A percentile compares a stretch with the other conserved stretches of the same genome.
These are phyloP conservation scores for Gossypium davidsonii DNA, from an alignment of 441 rosid species.

Conservation along the genomic window DNA sequence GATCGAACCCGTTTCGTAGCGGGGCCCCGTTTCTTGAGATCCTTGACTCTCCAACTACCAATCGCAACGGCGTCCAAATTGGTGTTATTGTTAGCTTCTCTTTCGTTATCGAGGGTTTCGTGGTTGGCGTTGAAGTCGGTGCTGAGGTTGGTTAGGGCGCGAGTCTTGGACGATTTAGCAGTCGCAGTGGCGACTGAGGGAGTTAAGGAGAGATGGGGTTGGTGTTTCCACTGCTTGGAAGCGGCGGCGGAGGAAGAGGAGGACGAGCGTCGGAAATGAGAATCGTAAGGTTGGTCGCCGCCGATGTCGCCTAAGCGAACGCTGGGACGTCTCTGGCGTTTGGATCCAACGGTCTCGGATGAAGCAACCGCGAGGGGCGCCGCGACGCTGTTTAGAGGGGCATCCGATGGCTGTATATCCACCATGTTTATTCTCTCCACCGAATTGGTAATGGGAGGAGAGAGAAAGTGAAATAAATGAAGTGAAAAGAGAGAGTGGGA, in stretches of 20 bases:
- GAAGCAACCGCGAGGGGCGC: conserved; percentile 27
- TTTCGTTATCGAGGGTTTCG: conserved; percentile 57
- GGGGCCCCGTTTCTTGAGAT: conserved; percentile 45
- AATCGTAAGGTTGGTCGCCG: conserved; percentile 52
- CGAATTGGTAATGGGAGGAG: neutral
- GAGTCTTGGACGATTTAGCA: conserved; percentile 52
- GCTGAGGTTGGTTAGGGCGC: conserved; percentile 56
- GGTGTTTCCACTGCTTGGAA: conserved; percentile 32
- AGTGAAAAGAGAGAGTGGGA: neutral
- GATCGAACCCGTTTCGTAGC: conserved; percentile 49
- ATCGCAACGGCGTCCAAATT: conserved; percentile 47
- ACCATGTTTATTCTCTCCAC: conserved; percentile 28
- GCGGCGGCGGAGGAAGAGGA: conserved; percentile 10
- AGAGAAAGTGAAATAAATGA: conserved; percentile 1
- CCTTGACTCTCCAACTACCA: conserved; percentile 68
- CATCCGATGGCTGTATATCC: conserved; percentile 36
- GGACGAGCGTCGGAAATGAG: conserved; percentile 33
- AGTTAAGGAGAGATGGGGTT: conserved; percentile 12
- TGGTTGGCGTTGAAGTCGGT: conserved; percentile 26
- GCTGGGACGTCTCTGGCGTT: conserved; percentile 74
- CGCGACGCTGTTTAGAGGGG: conserved; percentile 37
- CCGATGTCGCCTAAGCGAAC: conserved; percentile 86
- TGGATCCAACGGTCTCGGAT: conserved; percentile 49
- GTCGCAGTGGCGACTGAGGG: conserved; percentile 10
- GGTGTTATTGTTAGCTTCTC: conserved; percentile 24